Conservation (phyloP, 768 basidiomycete species). For the Rickenella mellea region DNA sequence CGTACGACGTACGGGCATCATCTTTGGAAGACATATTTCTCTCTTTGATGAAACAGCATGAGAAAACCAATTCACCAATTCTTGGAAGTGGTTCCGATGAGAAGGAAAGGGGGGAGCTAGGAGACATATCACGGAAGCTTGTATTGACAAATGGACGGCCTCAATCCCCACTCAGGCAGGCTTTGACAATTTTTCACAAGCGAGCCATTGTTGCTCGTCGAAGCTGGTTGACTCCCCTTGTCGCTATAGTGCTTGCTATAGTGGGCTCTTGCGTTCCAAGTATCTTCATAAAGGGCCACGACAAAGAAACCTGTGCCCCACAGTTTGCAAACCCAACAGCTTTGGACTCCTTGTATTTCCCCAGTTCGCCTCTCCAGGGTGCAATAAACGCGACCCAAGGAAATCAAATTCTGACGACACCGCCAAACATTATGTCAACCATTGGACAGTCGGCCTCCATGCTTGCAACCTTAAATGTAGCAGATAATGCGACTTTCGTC, state of each 20-base stretch:
- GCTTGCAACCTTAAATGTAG: conserved; percentile 31
- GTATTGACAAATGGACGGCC: conserved; percentile 44
- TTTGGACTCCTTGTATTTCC: conserved; percentile 43
- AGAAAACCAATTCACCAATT: not conserved
- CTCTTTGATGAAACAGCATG: conserved; percentile 42
- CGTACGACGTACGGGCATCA: conserved; percentile 62
- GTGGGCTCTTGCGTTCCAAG: conserved; percentile 61
- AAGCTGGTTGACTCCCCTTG: conserved; percentile 57
- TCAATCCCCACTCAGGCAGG: conserved; percentile 52
- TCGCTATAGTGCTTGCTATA: conserved; percentile 45
- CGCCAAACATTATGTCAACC: conserved; percentile 38
- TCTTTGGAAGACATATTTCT: conserved; percentile 81
- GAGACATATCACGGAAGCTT: too few relatives aligned
- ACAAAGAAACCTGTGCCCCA: conserved; percentile 40
- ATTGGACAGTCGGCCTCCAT: conserved; percentile 32
- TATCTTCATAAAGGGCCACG: conserved; percentile 46
- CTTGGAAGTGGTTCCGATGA: conserved; percentile 16
- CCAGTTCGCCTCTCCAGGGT: conserved; percentile 31
- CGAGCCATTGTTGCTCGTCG: conserved; percentile 52
- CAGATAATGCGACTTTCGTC: conserved; percentile 53
- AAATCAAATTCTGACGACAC: conserved; percentile 34
- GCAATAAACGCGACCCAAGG: conserved; percentile 20
- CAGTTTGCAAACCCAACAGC: conserved; percentile 27
- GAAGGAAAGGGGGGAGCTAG: not conserved
- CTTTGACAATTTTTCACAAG: conserved; percentile 67